Base-by-base conservation (phyloP, 1,284 basidiomycete genomes). In the Ustilago loliicola region DNA sequence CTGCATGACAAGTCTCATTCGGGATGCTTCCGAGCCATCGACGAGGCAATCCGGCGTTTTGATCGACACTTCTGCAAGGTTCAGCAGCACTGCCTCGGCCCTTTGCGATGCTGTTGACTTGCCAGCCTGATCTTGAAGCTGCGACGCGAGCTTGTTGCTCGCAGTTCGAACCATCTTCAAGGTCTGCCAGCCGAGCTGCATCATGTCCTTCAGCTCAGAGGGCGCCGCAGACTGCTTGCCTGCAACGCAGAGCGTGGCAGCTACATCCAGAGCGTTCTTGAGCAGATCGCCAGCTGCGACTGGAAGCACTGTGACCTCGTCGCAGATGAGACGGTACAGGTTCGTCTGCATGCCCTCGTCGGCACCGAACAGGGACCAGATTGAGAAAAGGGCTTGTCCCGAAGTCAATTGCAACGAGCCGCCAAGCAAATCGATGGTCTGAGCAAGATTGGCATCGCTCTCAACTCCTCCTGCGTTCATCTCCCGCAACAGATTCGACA, bases 221-320 rank as follows among this genome's bases (percentile, higher is more conserved):
- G 69, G 58, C n/a, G 73, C 54, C 8, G 57, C 69, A 29, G 73
- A 68, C 58, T 72, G 57, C 50, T 59, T 63, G 36, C 69, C 62
- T 19, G 66, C 61, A 9, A 68, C 51, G 34, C 73, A 63, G 8
- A 82, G 68, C 8, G 73, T 78, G 10, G 80, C 79, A 19, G 70
- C 72, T 0, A 74, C 56, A 13, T 72, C 56, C 1, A 87, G 61
- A 3, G 83, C 82, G 10, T 86, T 82, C 2, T 72, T 58, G 25
- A 88, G 76, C 23, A 79, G 36, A n/a, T 79, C 71, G 21, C 56
- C 36, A 11, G 62, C 53, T 29, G 54, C 54, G 15, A 36, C 19
- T 1, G 65, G 66, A 17, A 65, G 61, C 15, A 56, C 5, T 30
- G 57, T 47, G 15, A 61, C 32, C 51, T 77, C 65, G 38, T 77